Percentiles rank a stretch among this genome's conserved stretches.
Conservation (phyloP, 2,329 filamentous ascomycete genomes). For the Westerdykella ornata region DNA sequence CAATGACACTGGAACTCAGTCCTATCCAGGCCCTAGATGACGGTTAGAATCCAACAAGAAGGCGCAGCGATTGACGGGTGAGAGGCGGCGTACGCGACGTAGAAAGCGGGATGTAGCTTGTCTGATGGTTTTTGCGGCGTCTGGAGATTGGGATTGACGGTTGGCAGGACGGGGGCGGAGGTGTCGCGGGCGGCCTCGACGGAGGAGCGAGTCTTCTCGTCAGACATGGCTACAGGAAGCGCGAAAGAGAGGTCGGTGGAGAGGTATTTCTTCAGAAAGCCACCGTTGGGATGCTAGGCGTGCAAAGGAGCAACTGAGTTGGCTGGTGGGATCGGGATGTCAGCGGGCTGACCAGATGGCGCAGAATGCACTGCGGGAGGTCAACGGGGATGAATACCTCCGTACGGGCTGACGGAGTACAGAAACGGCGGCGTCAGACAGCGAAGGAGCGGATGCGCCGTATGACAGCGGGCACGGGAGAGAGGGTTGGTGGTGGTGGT, state of each 20-base stretch:
- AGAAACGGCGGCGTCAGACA: too few species aligned
- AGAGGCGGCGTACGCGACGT: conserved; percentile 56
- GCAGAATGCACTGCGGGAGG: neutral
- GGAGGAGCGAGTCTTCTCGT: conserved; percentile 75
- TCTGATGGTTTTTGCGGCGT: conserved; percentile 51
- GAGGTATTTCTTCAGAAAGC: conserved; percentile 4
- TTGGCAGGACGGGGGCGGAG: conserved; percentile 62
- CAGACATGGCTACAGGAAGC: conserved; percentile 49
- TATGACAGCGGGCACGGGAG: neutral
- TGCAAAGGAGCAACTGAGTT: conserved; percentile 5
- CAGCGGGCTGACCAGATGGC: neutral
- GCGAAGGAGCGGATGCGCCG: neutral
- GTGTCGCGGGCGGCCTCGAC: conserved; percentile 64
- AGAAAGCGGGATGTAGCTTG: conserved; percentile 72
- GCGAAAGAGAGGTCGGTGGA: conserved; percentile 17
- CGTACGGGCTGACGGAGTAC: neutral
- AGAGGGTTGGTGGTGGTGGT: neutral
- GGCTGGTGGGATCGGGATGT: conserved; percentile 4
- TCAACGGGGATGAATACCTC: neutral
- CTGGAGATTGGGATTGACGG: conserved; percentile 67
- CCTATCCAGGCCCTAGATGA: conserved; percentile 74
- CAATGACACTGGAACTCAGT: conserved; percentile 86
- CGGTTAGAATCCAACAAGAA: conserved; percentile 14
- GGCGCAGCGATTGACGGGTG: neutral
- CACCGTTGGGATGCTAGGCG: neutral